These are phyloP conservation scores for Stephania japonica DNA, from an alignment of 164 flowering plant genomes.

Conservation along the genomic window DNA sequence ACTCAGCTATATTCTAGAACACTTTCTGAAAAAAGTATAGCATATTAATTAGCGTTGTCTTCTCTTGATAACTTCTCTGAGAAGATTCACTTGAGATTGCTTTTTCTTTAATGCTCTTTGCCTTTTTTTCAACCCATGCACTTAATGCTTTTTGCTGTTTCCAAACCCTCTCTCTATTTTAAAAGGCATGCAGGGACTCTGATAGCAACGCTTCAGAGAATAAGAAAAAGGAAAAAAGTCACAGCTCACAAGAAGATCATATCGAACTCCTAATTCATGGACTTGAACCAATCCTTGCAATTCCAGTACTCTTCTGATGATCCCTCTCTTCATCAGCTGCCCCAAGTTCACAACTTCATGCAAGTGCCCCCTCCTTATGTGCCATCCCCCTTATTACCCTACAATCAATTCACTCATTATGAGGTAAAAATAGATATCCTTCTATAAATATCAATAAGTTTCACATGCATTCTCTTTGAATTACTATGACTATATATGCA, in stretches of 20 bases:
- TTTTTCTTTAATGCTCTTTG: background rate
- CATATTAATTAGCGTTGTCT: too few relatives aligned
- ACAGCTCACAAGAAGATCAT: background rate
- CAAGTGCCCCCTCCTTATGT: background rate
- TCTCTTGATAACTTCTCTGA: too few relatives aligned
- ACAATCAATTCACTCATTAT: background rate
- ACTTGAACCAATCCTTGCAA: background rate
- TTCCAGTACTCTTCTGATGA: background rate
- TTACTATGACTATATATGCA: too few relatives aligned
- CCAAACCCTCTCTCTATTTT: background rate
- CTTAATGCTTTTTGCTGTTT: background rate
- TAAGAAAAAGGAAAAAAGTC: background rate
- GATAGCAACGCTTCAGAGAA: background rate
- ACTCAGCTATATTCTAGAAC: too few relatives aligned
- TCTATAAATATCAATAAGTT: too few relatives aligned
- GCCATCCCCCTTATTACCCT: background rate
- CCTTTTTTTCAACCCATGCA: background rate
- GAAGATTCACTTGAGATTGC: background rate
- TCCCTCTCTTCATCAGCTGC: background rate
- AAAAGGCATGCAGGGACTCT: background rate
- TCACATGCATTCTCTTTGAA: too few relatives aligned
- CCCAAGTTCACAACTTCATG: conserved; percentile 1
- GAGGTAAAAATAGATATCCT: background rate
- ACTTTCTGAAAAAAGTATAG: too few relatives aligned
- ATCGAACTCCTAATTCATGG: background rate